Base-by-base conservation (phyloP, 192 early-diverging fungal genomes). In the Gamsiella multidivaricata region DNA sequence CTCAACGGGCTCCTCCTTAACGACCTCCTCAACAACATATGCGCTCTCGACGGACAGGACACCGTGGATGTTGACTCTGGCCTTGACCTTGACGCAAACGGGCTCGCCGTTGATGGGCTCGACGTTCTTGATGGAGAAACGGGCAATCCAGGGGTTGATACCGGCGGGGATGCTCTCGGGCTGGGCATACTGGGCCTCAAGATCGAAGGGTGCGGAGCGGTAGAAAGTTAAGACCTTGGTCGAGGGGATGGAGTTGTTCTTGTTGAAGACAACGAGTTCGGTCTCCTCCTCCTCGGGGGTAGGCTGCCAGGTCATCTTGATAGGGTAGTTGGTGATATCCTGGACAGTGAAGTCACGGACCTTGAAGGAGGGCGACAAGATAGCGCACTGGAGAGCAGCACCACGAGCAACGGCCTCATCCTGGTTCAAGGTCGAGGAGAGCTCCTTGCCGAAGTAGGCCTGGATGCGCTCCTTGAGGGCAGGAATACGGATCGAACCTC, bases 351-450 rank as follows among this genome's bases (percentile, higher is more conserved):
- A 97, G 45, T 99, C 97, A 57, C 97, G 95, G 71, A 99, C 97
- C 79, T 95, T 95, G 93, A 99, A 97, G 36, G 94, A 92, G 1
- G 97, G 97, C 25, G 95, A 97, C 50, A 95, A 82, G 80, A 99
- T 96, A 76, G 97, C 97, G 85, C 97, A 99, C 86, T 95, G 93
- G 43, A 99, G 86, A 33, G 96, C 97, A 65, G 93, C 93, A 71
- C 97, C 97, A 78, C 97, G 94, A 31, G 97, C 91, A 75, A 97
- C 90, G 43, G 96, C 96, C 85, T 99, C 97, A 73, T 99, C 97
- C 81, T 96, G 93, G 88, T 99, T 99, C 68, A 99, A 88, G 71
- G 95, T 97, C 65, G 91, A 94, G 57, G 92, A 92, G 20, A 97
- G 82, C 64, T 96, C 90, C 78, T 92, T 92, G 23, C 90, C 89